Base-by-base conservation (phyloP, 148 eudicot genomes). In the Vaccinium darrowii region DNA sequence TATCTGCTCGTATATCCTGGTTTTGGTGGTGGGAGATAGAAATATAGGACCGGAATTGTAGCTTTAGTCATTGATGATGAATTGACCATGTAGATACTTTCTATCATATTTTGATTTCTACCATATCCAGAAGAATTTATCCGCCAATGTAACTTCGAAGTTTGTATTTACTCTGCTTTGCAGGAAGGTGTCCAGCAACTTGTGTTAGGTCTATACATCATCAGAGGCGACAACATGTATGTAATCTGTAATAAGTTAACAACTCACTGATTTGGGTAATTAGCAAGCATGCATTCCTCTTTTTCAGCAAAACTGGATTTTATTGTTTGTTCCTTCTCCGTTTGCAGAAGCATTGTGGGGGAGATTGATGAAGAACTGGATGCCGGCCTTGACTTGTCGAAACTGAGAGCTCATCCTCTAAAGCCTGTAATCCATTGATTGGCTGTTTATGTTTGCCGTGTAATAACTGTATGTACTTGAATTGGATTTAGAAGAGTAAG, bases 151-250 rank as follows among this genome's bases (percentile, higher is more conserved):
- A 25, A 21, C 14, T 62, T 67, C 4, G 9, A 25, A 67, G 12
- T 67, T 67, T 33, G 3, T 33, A 11, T 23, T 79, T 86, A 54
- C 58, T 30, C 15, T 89, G 76, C 58, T 82, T 83, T 89, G 89
- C 94, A 96, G 99, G 98, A 94, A 93, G 98, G 98, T 51, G 97
- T 94, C 52, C 95, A 93, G 81, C 98, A 67, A 88, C 92, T 96
- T 84, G 99, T 96, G 57, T 86, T 96, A 88, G 97, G 98, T 57
- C 92, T 96, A 83, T 94, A 96, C 92, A 94, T 96, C 93, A 93
- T 94, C 69, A 93, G 99, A 85, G 99, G 99, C 53, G 99, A 93
- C 82, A 94, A 93, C 94, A 96, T 96, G 99, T 94, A 92, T 79
- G 95, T 30, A 78, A 52, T 84, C 30, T 80, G 23, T 80, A 65